A percentile compares a stretch with the other conserved stretches of the same genome.
Conservation (phyloP, 768 basidiomycete species). For the Serendipita sp. region DNA sequence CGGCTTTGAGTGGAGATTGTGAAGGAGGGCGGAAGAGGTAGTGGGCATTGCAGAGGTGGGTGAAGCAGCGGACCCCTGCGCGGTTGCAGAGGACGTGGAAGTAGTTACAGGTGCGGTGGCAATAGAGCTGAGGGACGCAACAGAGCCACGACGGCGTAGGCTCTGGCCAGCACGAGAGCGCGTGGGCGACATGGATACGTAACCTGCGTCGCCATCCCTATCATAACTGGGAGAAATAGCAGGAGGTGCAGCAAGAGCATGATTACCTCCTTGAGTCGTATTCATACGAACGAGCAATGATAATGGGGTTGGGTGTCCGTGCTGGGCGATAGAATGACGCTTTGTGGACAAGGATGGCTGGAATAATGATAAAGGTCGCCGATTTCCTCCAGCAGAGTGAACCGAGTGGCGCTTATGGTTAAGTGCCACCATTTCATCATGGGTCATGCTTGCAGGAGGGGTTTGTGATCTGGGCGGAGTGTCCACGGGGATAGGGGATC, state of each 20-base stretch:
- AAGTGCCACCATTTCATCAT: slow-evolving; percentile 1
- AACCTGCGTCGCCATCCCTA: not conserved
- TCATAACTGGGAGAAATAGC: not conserved
- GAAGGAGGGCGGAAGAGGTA: not conserved
- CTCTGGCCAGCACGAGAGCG: not conserved
- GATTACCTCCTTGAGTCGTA: not conserved
- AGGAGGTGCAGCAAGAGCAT: not conserved
- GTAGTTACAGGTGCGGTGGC: not conserved
- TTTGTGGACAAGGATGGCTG: not conserved
- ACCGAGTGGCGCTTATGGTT: slow-evolving; percentile 4
- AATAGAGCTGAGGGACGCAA: not conserved
- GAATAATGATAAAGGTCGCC: not conserved
- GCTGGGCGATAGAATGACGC: not conserved
- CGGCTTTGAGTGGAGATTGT: not conserved
- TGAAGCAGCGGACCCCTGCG: not conserved
- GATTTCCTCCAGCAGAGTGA: not conserved
- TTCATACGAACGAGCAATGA: not conserved
- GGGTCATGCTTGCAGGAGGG: not conserved
- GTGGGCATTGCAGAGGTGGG: not conserved
- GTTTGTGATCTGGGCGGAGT: not conserved
- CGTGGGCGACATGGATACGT: not conserved
- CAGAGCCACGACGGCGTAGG: not conserved
- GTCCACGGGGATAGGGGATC: slow-evolving; percentile 2
- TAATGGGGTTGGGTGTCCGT: not conserved
- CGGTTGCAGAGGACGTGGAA: not conserved